phyloP scores from a whole-genome alignment of 2,329 filamentous ascomycete species.

The Trichoderma oligosporum region DNA sequence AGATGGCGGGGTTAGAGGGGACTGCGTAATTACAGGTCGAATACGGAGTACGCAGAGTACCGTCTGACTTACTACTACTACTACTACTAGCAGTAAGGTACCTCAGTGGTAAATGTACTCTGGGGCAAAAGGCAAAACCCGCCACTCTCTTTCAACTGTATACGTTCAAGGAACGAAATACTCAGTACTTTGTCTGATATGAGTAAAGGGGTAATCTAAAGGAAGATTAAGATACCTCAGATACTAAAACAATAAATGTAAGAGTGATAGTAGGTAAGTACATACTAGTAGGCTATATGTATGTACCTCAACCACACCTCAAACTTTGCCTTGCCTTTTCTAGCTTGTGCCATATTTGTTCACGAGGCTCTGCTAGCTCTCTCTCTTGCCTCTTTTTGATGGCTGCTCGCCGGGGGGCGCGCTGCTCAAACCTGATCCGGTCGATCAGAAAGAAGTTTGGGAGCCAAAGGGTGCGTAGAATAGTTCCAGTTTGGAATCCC shows the following conservation, averaged over 20 bases:
- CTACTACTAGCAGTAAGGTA: too few relatives aligned
- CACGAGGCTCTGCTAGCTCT: constrained; percentile 13
- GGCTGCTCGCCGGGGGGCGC: constrained; percentile 3
- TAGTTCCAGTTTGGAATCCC: constrained; percentile 7
- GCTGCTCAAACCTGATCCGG: constrained; percentile 7
- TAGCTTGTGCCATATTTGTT: constrained; percentile 3
- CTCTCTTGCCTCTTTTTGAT: constrained; percentile 1
- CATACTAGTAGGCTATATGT: neutral
- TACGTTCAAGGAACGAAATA: too few relatives aligned
- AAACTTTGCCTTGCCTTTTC: neutral
- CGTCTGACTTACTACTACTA: too few relatives aligned
- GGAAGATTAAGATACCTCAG: too few relatives aligned
- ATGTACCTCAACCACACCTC: constrained; percentile 6
- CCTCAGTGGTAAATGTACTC: too few relatives aligned
- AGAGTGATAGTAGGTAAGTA: neutral
- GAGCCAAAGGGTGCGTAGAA: neutral
- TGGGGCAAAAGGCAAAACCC: too few relatives aligned
- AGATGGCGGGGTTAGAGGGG: constrained; percentile 9
- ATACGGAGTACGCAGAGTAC: too few relatives aligned
- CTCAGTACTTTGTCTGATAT: too few relatives aligned
- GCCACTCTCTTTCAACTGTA: too few relatives aligned
- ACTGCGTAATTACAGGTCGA: neutral
- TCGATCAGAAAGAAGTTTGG: neutral
- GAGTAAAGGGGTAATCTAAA: too few relatives aligned
- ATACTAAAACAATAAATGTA: neutral